phyloP scores from a whole-genome alignment of 257 asterid species.

The Eustoma russellianum region DNA sequence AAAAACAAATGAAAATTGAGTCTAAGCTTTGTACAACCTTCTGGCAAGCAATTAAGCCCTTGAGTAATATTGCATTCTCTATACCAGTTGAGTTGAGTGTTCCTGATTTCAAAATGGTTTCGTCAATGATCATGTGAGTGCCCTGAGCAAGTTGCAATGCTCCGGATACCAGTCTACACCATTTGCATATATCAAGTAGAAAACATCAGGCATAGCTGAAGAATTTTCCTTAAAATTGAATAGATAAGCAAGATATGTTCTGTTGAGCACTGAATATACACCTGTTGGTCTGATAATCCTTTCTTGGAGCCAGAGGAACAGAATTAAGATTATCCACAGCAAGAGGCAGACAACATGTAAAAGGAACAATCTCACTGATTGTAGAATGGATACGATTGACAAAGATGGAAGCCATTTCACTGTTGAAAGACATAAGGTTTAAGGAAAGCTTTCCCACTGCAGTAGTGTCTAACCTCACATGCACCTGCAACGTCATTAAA shows the following conservation, averaged over 20 bases:
- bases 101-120: conserved; percentile 57
- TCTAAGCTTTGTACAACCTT: conserved; percentile 34
- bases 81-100: conserved; percentile 59
- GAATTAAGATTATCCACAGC: conserved; percentile 63
- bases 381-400: conserved; percentile 46
- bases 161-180: conserved; percentile 53
- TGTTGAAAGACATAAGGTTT: conserved; percentile 64
- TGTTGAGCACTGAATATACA: too few relatives aligned
- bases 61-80: conserved; percentile 53
- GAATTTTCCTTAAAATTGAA: too few relatives aligned
- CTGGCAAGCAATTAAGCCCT: conserved; percentile 52
- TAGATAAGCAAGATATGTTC: too few relatives aligned
- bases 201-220: too few relatives aligned
- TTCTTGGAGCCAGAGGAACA: conserved; percentile 60
- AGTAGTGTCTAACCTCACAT: conserved; percentile 56
- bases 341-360: conserved; percentile 56
- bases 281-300: conserved; percentile 84
- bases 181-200: neutral
- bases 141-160: conserved; percentile 79
- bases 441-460: conserved; percentile 85
- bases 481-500: too few relatives aligned
- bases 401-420: conserved; percentile 55
- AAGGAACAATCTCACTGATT: conserved; percentile 58
- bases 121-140: conserved; percentile 72
- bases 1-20: neutral